phyloP scores from a whole-genome alignment of 495 filamentous ascomycete genomes.

The Clohesyomyces aquaticus region DNA sequence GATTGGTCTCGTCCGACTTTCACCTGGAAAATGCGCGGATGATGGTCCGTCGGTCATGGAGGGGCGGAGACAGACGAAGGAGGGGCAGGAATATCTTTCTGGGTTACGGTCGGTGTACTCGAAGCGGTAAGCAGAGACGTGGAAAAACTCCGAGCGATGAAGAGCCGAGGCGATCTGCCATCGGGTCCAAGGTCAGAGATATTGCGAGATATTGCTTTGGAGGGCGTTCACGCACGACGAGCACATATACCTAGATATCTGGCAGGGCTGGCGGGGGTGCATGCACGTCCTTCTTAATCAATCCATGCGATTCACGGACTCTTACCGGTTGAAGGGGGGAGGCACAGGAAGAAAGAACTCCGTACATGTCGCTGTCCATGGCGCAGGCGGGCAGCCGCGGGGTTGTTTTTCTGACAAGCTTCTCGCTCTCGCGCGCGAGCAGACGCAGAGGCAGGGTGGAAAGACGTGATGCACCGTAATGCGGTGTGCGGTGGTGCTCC shows the following conservation, averaged over 20 bases:
- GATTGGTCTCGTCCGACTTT: conserved; percentile 22
- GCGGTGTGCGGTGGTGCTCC: conserved; percentile 29
- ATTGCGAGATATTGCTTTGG: conserved; percentile 30
- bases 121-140: neutral
- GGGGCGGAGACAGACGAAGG: conserved; percentile 21
- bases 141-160: conserved; percentile 28
- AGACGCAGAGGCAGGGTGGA: neutral
- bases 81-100: conserved; percentile 9
- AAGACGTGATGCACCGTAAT: conserved; percentile 1
- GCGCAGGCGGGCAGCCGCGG: neutral
- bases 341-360: too few relatives aligned
- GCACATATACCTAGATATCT: too few relatives aligned
- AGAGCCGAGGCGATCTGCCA: conserved; percentile 25
- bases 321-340: too few relatives aligned
- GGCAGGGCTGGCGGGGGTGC: too few relatives aligned
- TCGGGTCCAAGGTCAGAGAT: conserved; percentile 8
- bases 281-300: too few relatives aligned
- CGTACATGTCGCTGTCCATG: too few relatives aligned
- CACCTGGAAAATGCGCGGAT: too few relatives aligned
- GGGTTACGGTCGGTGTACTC: too few relatives aligned
- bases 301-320: too few relatives aligned
- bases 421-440: neutral
- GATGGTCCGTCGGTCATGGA: conserved; percentile 18
- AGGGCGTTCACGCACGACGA: conserved; percentile 7
- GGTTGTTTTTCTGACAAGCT: conserved; percentile 1